Conservation (phyloP, 2,329 filamentous ascomycete species). For the Fusarium hainanense region DNA sequence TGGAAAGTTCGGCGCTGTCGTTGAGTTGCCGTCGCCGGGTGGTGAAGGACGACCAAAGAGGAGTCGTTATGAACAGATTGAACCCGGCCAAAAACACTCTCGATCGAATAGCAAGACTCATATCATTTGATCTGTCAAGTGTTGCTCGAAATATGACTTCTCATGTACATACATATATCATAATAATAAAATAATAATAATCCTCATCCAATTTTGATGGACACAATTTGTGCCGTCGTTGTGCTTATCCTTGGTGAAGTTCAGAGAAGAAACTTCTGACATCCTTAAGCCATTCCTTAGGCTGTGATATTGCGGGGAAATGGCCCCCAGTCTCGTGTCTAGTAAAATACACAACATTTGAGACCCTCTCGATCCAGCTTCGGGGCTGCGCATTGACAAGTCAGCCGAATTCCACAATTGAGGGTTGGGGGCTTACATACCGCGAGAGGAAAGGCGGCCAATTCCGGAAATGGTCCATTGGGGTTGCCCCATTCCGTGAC, state of each 20-base stretch:
- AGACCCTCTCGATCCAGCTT: neutral
- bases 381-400: neutral
- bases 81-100: neutral
- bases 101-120: neutral
- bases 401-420: neutral
- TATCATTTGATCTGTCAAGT: neutral
- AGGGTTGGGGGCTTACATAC: neutral
- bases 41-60: conserved; percentile 1
- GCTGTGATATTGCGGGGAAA: neutral
- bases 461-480: neutral
- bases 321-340: neutral
- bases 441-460: neutral
- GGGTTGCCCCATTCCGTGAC: neutral
- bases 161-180: neutral
- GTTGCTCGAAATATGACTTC: rapidly evolving
- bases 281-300: neutral
- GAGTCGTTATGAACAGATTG: conserved; percentile 4
- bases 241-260: neutral
- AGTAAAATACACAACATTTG: neutral
- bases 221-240: neutral
- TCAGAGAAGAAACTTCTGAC: neutral
- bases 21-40: neutral
- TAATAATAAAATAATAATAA: neutral
- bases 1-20: neutral
- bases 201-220: neutral